Evolutionary conservation across 176 grass and related monocot species (phyloP), one percentile per base, ranked within the genome.

Genomic region (Triticum dicoccoides): DNA sequence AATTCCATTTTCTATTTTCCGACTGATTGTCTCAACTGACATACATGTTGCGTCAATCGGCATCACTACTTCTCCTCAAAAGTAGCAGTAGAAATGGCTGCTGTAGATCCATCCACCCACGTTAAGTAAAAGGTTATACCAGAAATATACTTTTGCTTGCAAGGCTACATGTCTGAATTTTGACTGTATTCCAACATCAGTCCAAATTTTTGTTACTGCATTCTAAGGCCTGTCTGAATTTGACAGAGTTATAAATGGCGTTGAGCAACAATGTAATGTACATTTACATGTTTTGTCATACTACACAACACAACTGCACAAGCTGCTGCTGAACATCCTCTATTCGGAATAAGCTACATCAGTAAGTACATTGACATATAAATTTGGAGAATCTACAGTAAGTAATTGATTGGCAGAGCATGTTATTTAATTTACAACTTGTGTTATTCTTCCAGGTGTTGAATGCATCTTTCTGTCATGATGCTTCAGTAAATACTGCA

Each of bases 371-470:
- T 68, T 81, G n/a, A 8, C 74, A 65, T 84, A 83, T 76, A 47
- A 20, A 68, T 70, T 69, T 75, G 5, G 47, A 83, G 30, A 77
- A 82, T 84, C 81, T 91, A 87, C 47, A 84, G 37, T 62, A 81
- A 84, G 35, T 61, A 80, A 37, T 9, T 10, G 10, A 41, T 63
- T 52, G n/a, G 30, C 51, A 77, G 39, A 42, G 18, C 37, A 37
- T 51, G 69, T 42, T 88, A 68, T 88, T 81, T 76, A 69, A 69
- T 88, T 54, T 87, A 91, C 89, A 80, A 1, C 68, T 70, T 69
- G 39, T 78, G 61, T 44, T 76, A 61, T 91, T 91, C 51, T 80
- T 75, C 13, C 21, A 17, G 37, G 20, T 58, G 44, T 80, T 64
- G 58, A 8, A 32, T 44, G 44, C 30, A 74, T 87, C 25, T 38